phyloP scores from a whole-genome alignment of 768 basidiomycete genomes.

The Xerocomus brunneocitrinus region DNA sequence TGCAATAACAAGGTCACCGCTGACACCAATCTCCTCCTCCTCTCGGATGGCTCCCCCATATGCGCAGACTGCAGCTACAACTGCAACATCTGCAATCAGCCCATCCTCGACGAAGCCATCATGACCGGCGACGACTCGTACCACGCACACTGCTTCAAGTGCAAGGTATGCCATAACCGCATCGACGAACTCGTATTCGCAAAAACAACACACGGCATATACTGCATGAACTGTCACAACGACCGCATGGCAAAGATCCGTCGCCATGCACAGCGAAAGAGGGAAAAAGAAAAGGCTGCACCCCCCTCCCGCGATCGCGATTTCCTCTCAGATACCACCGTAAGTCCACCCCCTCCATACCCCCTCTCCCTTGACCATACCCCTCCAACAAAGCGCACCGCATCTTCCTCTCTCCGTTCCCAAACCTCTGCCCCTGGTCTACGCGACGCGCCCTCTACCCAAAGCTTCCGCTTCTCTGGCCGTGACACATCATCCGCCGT shows the following conservation, averaged over 20 bases:
- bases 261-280: constrained; percentile 85
- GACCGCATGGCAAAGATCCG: constrained; percentile 93
- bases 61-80: constrained; percentile 91
- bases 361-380: background rate
- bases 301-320: constrained; percentile 23
- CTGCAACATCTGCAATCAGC: constrained; percentile 90
- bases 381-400: background rate
- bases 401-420: constrained; percentile 17
- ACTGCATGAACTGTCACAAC: constrained; percentile 98
- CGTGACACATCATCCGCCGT: constrained; percentile 7
- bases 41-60: constrained; percentile 97
- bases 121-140: constrained; percentile 99
- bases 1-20: constrained; percentile 89
- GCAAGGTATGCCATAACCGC: constrained; percentile 87
- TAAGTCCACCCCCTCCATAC: constrained; percentile 26
- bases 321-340: constrained; percentile 37
- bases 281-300: constrained; percentile 53
- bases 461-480: constrained; percentile 14
- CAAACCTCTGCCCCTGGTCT: constrained; percentile 21
- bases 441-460: constrained; percentile 24
- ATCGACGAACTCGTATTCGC: constrained; percentile 99
- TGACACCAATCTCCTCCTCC: constrained; percentile 93
- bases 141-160: constrained; percentile 98
- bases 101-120: constrained; percentile 97
- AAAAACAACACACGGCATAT: constrained; percentile 96